Base-by-base conservation (phyloP, 2,329 filamentous ascomycete species). In the Aschersonia sp. region DNA sequence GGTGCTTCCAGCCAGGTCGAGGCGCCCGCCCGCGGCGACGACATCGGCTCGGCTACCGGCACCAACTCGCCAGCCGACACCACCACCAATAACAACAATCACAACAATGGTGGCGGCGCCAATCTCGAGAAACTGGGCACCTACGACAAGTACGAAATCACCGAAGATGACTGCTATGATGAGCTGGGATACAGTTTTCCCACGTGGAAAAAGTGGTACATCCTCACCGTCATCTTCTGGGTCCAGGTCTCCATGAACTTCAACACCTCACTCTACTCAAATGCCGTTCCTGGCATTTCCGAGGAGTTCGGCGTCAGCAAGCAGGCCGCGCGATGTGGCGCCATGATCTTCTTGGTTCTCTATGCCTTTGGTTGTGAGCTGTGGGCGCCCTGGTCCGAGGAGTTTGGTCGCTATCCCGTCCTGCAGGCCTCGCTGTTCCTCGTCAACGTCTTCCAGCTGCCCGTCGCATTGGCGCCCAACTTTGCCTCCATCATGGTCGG, bases 291-390 rank as follows among this genome's bases (percentile, higher is more conserved):
- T 1, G 81, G 82, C 30, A 84, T 87, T 45, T 68, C 75, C 0
- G 67, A 80, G 22, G 73, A 87, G 51, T 92, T 85, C 53, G 54
- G 66, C 44, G 80, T 90, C 51, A 83, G 79, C 51, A 67, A 68
- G 31, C 83, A 87, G 61, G 78, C 75, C 4, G 84, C 81, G 5
- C 77, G 84, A 47, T 75, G 77, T 48, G 86, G 86, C 59, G 83
- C 84, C 50, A 82, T 84, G 66, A 77, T 88, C 52, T 92, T 90
- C 66, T 66, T 94, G 40, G 73, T 92, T 45, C 63, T 81, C 2
- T 92, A 94, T 61, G 86, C 85, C 39, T 89, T 92, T 59, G 87
- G 87, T 37, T 92, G 87, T 61, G 87, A 92, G 62, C 72, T 90
- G 0, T 92, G 87, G 87, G 87, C 87, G 0, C 87, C 87, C 0